phyloP scores from a whole-genome alignment of 2,329 filamentous ascomycete species.

The Aspergillus melleus region DNA sequence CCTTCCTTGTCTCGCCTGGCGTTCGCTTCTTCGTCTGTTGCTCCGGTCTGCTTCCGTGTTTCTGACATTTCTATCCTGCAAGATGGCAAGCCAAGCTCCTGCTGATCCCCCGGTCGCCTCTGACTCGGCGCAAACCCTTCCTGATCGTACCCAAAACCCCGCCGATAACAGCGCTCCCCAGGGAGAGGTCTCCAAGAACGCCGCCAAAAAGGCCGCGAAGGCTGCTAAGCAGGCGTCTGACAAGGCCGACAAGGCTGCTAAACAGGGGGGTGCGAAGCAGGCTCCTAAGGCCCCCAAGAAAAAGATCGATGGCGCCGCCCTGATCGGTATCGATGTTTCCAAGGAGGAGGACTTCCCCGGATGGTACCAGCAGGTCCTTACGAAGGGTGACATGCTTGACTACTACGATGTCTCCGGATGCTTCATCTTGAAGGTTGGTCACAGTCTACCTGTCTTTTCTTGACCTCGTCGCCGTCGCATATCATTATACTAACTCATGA shows the following conservation, averaged over 20 bases:
- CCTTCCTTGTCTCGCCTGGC: slow-evolving; percentile 6
- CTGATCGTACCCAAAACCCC: slow-evolving; percentile 43
- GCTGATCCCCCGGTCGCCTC: slow-evolving; percentile 26
- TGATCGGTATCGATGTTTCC: slow-evolving; percentile 83
- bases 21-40: slow-evolving; percentile 9
- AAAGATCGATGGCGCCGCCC: slow-evolving; percentile 60
- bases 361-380: slow-evolving; percentile 97
- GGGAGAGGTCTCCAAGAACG: slow-evolving; percentile 36
- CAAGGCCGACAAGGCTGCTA: slow-evolving; percentile 51
- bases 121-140: slow-evolving; percentile 35
- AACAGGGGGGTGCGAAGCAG: slow-evolving; percentile 45
- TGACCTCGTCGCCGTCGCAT: background rate
- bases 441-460: background rate
- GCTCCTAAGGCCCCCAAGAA: slow-evolving; percentile 48
- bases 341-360: slow-evolving; percentile 85
- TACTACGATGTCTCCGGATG: slow-evolving; percentile 98
- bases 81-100: slow-evolving; percentile 35
- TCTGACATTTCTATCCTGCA: slow-evolving; percentile 21
- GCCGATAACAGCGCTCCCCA: slow-evolving; percentile 34
- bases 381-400: slow-evolving; percentile 96
- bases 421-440: slow-evolving; percentile 77
- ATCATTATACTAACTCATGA: slow-evolving; percentile 16
- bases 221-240: slow-evolving; percentile 38
- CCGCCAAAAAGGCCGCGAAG: slow-evolving; percentile 29
- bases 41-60: slow-evolving; percentile 17